Percentiles rank a stretch among this genome's conserved stretches.
Evolutionary conservation across 805 yeast species (phyloP).

Genomic region (Candida chilensis): DNA sequence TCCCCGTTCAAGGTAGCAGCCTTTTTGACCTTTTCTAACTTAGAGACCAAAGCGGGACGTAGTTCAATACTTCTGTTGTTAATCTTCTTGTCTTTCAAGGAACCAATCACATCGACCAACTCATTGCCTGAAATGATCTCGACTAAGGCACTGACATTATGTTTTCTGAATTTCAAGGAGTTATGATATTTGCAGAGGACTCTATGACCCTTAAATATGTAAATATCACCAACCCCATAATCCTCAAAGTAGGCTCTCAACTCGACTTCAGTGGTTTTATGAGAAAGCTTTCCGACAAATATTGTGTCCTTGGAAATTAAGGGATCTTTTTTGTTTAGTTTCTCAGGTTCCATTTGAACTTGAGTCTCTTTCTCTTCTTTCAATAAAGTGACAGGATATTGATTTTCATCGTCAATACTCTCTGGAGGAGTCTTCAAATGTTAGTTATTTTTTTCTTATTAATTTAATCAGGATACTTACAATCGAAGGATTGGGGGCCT

Average conservation of each 20-base stretch:
- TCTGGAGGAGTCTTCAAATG: too few species aligned
- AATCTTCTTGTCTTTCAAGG: conserved; percentile 24
- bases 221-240: conserved; percentile 36
- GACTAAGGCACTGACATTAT: conserved; percentile 41
- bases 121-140: conserved; percentile 33
- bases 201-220: conserved; percentile 30
- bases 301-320: conserved; percentile 37
- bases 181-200: conserved; percentile 10
- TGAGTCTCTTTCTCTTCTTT: too few species aligned
- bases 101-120: conserved; percentile 30
- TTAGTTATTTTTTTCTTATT: too few species aligned
- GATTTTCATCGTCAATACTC: too few species aligned
- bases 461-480: too few species aligned
- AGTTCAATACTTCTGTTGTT: conserved; percentile 22
- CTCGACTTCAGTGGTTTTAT: conserved; percentile 30
- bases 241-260: conserved; percentile 33
- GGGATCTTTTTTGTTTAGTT: too few species aligned
- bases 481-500: background rate
- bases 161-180: conserved; percentile 17
- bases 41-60: conserved; percentile 28
- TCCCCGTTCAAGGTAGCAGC: conserved; percentile 22
- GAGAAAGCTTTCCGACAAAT: conserved; percentile 29
- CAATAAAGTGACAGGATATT: too few species aligned
- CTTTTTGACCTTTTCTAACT: conserved; percentile 32
- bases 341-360: too few species aligned